Conservation (phyloP, 805 yeast species). For the Sugiyamaella smithiae region DNA sequence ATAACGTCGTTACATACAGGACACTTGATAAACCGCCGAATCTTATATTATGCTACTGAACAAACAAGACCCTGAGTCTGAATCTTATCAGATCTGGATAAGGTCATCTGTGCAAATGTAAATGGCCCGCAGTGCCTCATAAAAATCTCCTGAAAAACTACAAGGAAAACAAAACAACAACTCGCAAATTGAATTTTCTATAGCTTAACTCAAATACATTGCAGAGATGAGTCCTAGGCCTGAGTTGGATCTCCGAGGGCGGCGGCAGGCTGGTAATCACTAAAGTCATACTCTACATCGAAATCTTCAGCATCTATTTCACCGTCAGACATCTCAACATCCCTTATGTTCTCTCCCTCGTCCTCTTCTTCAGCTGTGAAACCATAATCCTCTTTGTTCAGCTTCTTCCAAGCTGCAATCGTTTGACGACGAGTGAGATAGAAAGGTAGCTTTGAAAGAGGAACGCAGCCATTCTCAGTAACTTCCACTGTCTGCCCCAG, state of each 20-base stretch:
- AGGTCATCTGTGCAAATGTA: too few relatives aligned
- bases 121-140: too few relatives aligned
- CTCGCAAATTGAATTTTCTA: too few relatives aligned
- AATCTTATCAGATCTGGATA: too few relatives aligned
- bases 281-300: slow-evolving; percentile 15
- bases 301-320: slow-evolving; percentile 14
- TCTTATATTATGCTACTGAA: not conserved
- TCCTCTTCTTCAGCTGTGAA: slow-evolving; percentile 14
- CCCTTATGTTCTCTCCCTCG: slow-evolving; percentile 12
- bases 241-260: slow-evolving; percentile 12
- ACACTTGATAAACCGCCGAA: not conserved
- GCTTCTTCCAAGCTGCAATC: slow-evolving; percentile 15
- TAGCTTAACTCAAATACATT: too few relatives aligned
- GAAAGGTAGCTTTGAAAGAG: slow-evolving; percentile 11
- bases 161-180: too few relatives aligned
- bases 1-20: not conserved
- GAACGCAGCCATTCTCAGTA: slow-evolving; percentile 12
- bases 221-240: too few relatives aligned
- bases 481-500: slow-evolving; percentile 15
- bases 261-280: slow-evolving; percentile 12
- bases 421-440: slow-evolving; percentile 11
- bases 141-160: too few relatives aligned
- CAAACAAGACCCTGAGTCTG: too few relatives aligned
- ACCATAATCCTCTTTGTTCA: slow-evolving; percentile 13
- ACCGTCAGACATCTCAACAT: slow-evolving; percentile 12